phyloP scores from a whole-genome alignment of 331 rosid genomes.

The Quercus tomentella region DNA sequence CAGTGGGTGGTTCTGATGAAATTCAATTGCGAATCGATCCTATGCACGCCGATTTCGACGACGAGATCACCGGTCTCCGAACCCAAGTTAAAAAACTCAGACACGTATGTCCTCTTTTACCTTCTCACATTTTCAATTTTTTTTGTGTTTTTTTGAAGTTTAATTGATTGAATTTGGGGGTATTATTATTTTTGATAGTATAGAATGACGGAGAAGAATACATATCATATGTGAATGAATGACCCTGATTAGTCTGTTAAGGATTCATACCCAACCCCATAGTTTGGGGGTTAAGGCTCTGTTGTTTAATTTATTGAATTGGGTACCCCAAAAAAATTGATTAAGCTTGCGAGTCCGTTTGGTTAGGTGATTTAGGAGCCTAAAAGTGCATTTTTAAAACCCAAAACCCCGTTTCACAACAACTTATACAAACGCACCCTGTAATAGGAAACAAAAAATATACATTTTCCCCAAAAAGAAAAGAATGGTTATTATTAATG shows the following conservation, averaged over 20 bases:
- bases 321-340: not conserved
- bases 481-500: not conserved
- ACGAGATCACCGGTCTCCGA: conserved; percentile 73
- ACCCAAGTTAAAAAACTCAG: conserved; percentile 73
- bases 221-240: no score
- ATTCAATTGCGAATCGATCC: conserved; percentile 89
- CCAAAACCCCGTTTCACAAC: no score
- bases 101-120: conserved; percentile 41
- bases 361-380: no score
- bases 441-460: not conserved
- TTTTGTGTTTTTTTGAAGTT: not conserved
- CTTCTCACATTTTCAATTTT: not conserved
- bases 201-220: no score
- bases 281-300: not conserved
- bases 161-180: no score
- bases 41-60: conserved; percentile 53
- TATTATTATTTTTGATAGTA: no score
- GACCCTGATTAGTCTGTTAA: no score
- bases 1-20: conserved; percentile 57
- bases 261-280: no score
- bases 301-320: not conserved
- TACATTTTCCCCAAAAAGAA: not conserved
- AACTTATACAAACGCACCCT: no score
- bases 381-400: no score
- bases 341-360: not conserved